These are phyloP conservation scores for barley (Hordeum vulgare) DNA, from an alignment of 176 grass and related monocot species.

Conservation along the genomic window MorexV3_pseudomolecules_assembly NC_058521.1:367986608-367987107, in stretches of 20 bases:
- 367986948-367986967: conserved; percentile 81
- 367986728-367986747: conserved; percentile 16
- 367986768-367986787: conserved; percentile 79
- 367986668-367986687: neutral
- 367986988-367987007: conserved; percentile 55
- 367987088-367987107: conserved; percentile 97
- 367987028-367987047: conserved; percentile 21
- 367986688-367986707: neutral
- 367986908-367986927: conserved; percentile 15
- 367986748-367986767: conserved; percentile 28
- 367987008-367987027: conserved; percentile 17
- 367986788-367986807: conserved; percentile 71
- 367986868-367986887: neutral
- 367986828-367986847: conserved; percentile 53
- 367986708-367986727: neutral
- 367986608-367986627: neutral
- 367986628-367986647: conserved; percentile 5
- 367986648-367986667: conserved; percentile 12
- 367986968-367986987: conserved; percentile 79
- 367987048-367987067: conserved; percentile 22
- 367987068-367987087: conserved; percentile 97
- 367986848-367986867: neutral
- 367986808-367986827: conserved; percentile 88
- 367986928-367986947: conserved; percentile 91
- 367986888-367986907: conserved; percentile 23